Evolutionary conservation across 2,329 filamentous ascomycete species (phyloP), one percentile per base, ranked within the genome.

Genomic region (Drechslerella stenobrocha): DNA sequence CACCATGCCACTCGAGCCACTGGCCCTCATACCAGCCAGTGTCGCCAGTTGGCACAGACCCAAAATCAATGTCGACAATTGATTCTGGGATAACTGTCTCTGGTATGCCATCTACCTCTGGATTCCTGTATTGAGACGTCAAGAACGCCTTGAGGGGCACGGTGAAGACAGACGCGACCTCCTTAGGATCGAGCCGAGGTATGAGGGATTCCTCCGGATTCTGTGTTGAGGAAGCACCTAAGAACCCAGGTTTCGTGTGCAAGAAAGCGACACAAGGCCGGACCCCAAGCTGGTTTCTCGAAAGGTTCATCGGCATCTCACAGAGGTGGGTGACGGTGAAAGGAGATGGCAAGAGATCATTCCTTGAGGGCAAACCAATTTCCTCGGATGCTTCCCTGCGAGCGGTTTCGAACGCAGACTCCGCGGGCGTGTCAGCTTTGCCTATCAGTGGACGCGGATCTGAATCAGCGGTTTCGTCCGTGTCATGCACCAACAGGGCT

Each of bases 91-190:
- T 42, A 1, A 26, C 52, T 23, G 73, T 72, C 66, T 70, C 77
- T 73, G 59, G 75, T 69, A 63, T 70, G 37, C 23, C 7, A 2
- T 60, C 63, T 18, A 60, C 35, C 8, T 74, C 73, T 1, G 76
- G 76, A 1, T 79, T 76, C 70, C 88, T 81, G 75, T 89, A 87
- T 51, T 77, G 76, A 28, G 79, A 76, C 46, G 79, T 80, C 53
- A 97, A 78, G 75, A 97, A 96, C 75, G 90, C 88, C 75, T 87
- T 84, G 72, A 97, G 90, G 0, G 89, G 88, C 3, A 88, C 91
- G 3, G 89, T 92, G 78, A 97, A 97, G 30, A 97, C 90, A 44
- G 90, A 91, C 1, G 90, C 91, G 1, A 97, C 92, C 77, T 97
- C 92, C 71, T 88, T 87, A 1, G 90, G 88, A 77, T 96, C 89